Percentiles rank a stretch among this genome's conserved stretches.
Evolutionary conservation across 2,329 filamentous ascomycete species (phyloP).

Genomic region (Aphanocladium album): DNA sequence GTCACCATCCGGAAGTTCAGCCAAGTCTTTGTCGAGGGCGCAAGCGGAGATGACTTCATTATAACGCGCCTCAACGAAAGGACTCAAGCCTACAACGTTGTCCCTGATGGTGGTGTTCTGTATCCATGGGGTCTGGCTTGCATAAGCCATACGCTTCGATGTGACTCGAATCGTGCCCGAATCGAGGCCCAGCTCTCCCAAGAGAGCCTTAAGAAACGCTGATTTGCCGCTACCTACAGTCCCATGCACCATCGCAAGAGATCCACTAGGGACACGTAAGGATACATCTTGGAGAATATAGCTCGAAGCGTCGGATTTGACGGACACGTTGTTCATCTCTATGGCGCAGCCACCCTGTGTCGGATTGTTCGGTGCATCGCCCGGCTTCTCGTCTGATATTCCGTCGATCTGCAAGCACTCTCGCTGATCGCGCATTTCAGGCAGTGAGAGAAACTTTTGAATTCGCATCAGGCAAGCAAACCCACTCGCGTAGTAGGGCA

Average conservation of each 20-base stretch:
- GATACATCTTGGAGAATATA: background rate
- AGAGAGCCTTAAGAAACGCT: background rate
- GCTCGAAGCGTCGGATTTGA: background rate
- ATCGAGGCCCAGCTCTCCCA: background rate
- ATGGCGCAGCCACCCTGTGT: background rate
- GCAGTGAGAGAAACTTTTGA: background rate
- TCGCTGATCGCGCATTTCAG: background rate
- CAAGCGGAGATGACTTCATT: background rate
- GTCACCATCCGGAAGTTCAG: background rate
- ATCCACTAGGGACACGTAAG: background rate
- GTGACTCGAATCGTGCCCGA: background rate
- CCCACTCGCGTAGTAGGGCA: background rate
- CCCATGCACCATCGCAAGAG: background rate
- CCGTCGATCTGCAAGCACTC: background rate
- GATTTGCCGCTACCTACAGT: background rate
- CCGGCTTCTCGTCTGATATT: background rate
- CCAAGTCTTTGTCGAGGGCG: background rate
- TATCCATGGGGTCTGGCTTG: background rate
- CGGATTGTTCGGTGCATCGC: background rate
- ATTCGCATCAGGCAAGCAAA: background rate
- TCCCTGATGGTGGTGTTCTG: background rate
- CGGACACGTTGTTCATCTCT: background rate
- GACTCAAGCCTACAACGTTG: background rate
- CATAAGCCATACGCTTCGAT: background rate
- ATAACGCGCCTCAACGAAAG: background rate